A percentile compares a stretch with the other conserved stretches of the same genome.
phyloP scores from a whole-genome alignment of 2,329 filamentous ascomycete species.

The Cercospora nicotianae region DNA sequence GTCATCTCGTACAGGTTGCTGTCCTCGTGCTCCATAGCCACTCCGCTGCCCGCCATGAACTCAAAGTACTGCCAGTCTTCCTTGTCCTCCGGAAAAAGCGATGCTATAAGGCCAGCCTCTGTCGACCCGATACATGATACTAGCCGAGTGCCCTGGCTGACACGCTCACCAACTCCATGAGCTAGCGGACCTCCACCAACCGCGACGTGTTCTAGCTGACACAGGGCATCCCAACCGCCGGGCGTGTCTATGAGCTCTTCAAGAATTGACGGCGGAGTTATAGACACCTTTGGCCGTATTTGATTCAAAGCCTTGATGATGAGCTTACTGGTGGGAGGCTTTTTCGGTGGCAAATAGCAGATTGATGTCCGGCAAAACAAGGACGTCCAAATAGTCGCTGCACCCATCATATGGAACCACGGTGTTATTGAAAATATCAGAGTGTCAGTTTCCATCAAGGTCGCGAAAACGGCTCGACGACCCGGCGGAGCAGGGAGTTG shows the following conservation, averaged over 20 bases:
- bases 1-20: conserved; percentile 39
- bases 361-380: conserved; percentile 15
- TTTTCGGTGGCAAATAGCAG: conserved; percentile 15
- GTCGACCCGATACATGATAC: conserved; percentile 21
- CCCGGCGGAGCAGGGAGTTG: conserved; percentile 9
- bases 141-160: conserved; percentile 16
- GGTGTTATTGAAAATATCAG: conserved; percentile 12
- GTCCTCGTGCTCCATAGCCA: conserved; percentile 18
- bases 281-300: background rate
- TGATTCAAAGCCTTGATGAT: conserved; percentile 15
- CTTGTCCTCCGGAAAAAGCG: conserved; percentile 24
- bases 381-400: conserved; percentile 13
- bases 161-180: conserved; percentile 14
- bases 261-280: conserved; percentile 22
- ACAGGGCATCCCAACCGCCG: conserved; percentile 1
- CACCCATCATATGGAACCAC: conserved; percentile 26
- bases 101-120: conserved; percentile 24
- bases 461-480: background rate
- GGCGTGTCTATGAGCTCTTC: conserved; percentile 17
- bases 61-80: conserved; percentile 28
- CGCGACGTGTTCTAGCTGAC: conserved; percentile 13
- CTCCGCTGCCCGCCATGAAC: conserved; percentile 18
- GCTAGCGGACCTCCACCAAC: conserved; percentile 26
- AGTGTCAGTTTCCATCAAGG: background rate
- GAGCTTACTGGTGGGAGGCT: conserved; percentile 20